phyloP scores from a whole-genome alignment of 2,329 filamentous ascomycete genomes.

The Botrytis squamosa region DNA sequence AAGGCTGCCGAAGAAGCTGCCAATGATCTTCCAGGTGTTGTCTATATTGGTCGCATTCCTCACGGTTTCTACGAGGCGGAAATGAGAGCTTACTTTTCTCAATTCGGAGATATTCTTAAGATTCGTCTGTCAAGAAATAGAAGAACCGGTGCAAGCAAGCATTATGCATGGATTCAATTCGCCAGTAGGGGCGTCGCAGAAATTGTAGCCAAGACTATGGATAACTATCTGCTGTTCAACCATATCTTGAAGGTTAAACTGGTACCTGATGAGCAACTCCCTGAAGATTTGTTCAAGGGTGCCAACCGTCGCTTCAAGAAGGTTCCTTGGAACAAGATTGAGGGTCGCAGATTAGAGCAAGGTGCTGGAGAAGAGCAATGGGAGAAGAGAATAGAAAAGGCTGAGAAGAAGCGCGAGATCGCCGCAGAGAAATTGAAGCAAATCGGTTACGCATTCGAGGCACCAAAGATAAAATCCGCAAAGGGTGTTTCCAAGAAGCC shows the following conservation, averaged over 20 bases:
- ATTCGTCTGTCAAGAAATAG: constrained; percentile 88
- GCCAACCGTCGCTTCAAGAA: constrained; percentile 87
- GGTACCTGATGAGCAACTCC: constrained; percentile 73
- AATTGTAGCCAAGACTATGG: constrained; percentile 93
- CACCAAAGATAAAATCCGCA: constrained; percentile 67
- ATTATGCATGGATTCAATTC: constrained; percentile 95
- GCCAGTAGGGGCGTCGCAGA: constrained; percentile 72
- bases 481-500: constrained; percentile 49
- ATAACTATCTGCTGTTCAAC: constrained; percentile 94
- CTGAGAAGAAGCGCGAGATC: constrained; percentile 66
- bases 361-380: constrained; percentile 74
- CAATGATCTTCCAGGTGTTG: constrained; percentile 65
- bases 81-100: constrained; percentile 89
- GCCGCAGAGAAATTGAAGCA: constrained; percentile 75
- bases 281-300: constrained; percentile 82
- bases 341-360: constrained; percentile 70
- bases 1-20: constrained; percentile 44
- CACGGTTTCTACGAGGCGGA: constrained; percentile 97
- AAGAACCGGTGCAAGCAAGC: constrained; percentile 85
- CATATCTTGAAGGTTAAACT: constrained; percentile 88
- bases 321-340: constrained; percentile 84
- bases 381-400: constrained; percentile 70
- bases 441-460: constrained; percentile 80
- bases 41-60: constrained; percentile 89
- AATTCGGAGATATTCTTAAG: constrained; percentile 79